Evolutionary conservation across 2,329 filamentous ascomycete genomes (phyloP).

Genomic region (Tolypocladium cylindrosporum): DNA sequence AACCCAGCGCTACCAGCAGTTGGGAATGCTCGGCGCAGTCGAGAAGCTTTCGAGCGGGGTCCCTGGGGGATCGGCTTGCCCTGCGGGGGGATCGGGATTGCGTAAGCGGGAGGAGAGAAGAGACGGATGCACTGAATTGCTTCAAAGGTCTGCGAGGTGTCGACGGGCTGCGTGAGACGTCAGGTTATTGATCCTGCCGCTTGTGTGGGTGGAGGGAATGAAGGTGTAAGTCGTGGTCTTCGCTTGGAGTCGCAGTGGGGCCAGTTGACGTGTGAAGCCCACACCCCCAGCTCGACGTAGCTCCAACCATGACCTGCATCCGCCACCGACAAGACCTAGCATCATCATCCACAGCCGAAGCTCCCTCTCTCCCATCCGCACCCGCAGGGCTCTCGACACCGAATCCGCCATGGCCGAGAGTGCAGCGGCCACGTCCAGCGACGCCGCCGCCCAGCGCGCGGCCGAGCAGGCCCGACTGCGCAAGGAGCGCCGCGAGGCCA

Average conservation of each 20-base stretch:
- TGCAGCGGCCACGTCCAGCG: constrained; percentile 20
- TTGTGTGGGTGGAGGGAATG: not conserved
- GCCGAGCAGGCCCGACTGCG: constrained; percentile 62
- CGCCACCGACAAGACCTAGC: not conserved
- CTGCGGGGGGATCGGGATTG: no score
- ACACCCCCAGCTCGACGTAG: not conserved
- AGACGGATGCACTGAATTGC: no score
- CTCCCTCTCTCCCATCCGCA: not conserved
- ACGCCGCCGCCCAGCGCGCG: constrained; percentile 40
- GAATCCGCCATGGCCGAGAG: constrained; percentile 27
- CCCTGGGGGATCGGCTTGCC: no score
- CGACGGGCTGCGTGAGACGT: no score
- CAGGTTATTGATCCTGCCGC: not conserved
- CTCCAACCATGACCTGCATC: not conserved
- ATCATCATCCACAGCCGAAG: not conserved
- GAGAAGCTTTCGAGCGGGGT: no score
- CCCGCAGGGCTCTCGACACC: not conserved
- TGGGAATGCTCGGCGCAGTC: no score
- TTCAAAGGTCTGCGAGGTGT: no score
- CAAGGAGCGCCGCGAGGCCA: constrained; percentile 70
- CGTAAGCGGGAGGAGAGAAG: no score
- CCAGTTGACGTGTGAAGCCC: not conserved
- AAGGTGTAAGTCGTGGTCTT: not conserved
- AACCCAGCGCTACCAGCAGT: not conserved
- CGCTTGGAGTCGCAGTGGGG: not conserved